Base-by-base conservation (phyloP, 345 rosid species). In the Linum tenue region DNA sequence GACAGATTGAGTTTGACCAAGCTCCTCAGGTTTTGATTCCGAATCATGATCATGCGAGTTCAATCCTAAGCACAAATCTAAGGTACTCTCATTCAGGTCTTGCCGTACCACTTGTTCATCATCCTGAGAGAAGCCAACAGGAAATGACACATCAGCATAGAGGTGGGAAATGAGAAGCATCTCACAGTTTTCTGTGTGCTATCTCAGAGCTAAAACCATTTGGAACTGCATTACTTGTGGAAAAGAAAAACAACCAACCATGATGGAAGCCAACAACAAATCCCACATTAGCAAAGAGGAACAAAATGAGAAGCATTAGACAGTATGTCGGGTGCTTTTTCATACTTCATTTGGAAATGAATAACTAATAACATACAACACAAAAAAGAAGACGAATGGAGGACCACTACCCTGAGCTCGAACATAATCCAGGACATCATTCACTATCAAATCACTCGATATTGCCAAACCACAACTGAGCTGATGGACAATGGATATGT, bases 61-160 rank as follows among this genome's bases (percentile, higher is more conserved):
- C 76, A 82, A 75, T 22, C 31, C 31, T 22, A 22, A 22, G 31
- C 31, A 22, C 31, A 22, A 22, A 73, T 88, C 97, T 74, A 79
- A 36, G 55, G 89, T 83, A 87, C 92, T 88, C 79, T 92, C 89
- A 4, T 90, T 92, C 44, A 90, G 81, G 83, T 90, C 98, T 83
- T 92, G 98, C n/a, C 85, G 78, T 68, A 85, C 84, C 31, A 76
- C 56, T 65, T 73, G 82, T 48, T 64, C 74, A 53, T 75, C 78
- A 62, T 81, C 88, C 86, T 88, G 87, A 48, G 59, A 79, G 38
- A 16, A 37, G 36, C 5, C 38, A 31, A 57, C 31, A 56, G 7
- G 10, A 55, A 55, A 55, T 8, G 16, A 56, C 15, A 56, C 59
- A 5, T 56, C 17, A 56, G 59, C 31, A 22, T 55, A 11, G 57